Base-by-base conservation (phyloP, 495 filamentous ascomycete species). In the Penicillium desertorum region DNA sequence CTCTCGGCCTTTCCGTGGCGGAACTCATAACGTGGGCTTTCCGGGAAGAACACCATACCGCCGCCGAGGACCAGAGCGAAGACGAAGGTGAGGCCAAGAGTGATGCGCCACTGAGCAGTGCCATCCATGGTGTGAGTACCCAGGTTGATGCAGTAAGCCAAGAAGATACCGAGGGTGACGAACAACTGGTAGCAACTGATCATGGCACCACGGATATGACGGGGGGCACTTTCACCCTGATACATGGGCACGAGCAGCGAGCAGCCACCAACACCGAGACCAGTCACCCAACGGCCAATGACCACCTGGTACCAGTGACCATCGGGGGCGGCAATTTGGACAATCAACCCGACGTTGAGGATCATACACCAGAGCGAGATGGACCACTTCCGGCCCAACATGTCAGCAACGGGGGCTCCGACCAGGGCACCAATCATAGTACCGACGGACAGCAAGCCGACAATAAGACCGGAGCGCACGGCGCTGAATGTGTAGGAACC, bases 131-230 rank as follows among this genome's bases (percentile, higher is more conserved):
- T 71, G 54, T 85, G 73, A 22, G 90, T 92, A 27, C 88, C 89
- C 67, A 81, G 88, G 71, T 94, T 91, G 76, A 93, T 84, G 66
- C 85, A 85, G 71, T 91, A 85, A 50, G 89, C 87, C 7, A 85
- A 78, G 74, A 91, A 90, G 71, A 93, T 95, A 57, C 91, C 91
- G 37, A 91, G 72, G 9, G 91, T 93, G 74, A 96, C 89, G 71
- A 94, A 91, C 1, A 95, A 83, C 72, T 95, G 90, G 74, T 96
- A 94, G 76, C 78, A 74, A 81, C 80, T 73, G 53, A 90, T 82
- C 58, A 89, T 76, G 42, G 87, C 75, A 67, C 86, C 86, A 61
- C 87, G 84, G 57, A 90, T 77, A 45, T 86, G 81, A 56, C 77
- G 75, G 4, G 86, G 86, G 16, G 81, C 83, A 51, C 83, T 87